Conservation (phyloP, 2,329 filamentous ascomycete genomes). For the Neodidymelliopsis sp. region DNA sequence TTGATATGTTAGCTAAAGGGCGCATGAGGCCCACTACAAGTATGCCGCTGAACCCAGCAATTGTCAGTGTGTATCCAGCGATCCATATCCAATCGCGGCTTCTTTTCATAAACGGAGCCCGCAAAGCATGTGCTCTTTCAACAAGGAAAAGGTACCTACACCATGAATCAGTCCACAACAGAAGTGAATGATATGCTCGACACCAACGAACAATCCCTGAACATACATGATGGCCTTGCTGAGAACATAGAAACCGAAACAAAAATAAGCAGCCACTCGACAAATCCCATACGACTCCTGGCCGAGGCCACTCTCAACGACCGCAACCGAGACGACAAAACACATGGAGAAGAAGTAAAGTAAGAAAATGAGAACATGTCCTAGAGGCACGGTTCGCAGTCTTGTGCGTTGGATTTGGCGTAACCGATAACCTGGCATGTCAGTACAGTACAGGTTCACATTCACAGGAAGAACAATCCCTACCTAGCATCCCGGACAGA, state of each 20-base stretch:
- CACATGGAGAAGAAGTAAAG: slow-evolving; percentile 47
- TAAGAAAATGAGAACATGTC: slow-evolving; percentile 42
- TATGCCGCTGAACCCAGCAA: slow-evolving; percentile 40
- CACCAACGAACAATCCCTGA: too few species aligned
- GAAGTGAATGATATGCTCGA: neutral
- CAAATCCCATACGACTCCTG: slow-evolving; percentile 37
- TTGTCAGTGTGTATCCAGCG: slow-evolving; percentile 33
- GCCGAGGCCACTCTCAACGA: slow-evolving; percentile 44
- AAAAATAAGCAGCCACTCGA: slow-evolving; percentile 46
- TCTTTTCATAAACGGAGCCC: slow-evolving; percentile 43
- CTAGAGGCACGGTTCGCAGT: slow-evolving; percentile 13
- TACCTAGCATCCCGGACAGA: slow-evolving; percentile 36
- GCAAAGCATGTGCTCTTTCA: slow-evolving; percentile 51
- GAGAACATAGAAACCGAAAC: slow-evolving; percentile 41
- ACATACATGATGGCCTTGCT: slow-evolving; percentile 28
- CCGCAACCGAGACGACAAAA: slow-evolving; percentile 45
- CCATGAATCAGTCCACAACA: neutral
- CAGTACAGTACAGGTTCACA: neutral
- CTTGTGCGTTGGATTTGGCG: slow-evolving; percentile 12
- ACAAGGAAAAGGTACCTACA: slow-evolving; percentile 52
- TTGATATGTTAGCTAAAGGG: slow-evolving; percentile 43
- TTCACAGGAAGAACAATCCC: neutral
- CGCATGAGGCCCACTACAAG: slow-evolving; percentile 37
- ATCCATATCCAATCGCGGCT: slow-evolving; percentile 48
- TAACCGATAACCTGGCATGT: slow-evolving; percentile 26